Evolutionary conservation across 2,329 filamentous ascomycete genomes (phyloP), one percentile per base, ranked within the genome.

Genomic region (Penicillium sp.): DNA sequence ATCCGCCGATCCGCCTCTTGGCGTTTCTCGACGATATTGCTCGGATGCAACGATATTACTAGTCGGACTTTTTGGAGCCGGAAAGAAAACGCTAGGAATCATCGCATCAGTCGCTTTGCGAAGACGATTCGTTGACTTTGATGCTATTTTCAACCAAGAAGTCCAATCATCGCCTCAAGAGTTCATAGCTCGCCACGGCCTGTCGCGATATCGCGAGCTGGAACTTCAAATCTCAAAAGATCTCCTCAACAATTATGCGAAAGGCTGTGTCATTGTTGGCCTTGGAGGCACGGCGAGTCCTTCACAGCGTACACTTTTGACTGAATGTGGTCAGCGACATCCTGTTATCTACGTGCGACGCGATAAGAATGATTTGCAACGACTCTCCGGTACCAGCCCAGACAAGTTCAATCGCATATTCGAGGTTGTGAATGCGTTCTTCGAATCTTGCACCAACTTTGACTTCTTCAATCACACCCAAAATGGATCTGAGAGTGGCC

Each of bases 61-160:
- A 8, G 82, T 89, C 14, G 89, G 89, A 4, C 84, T 90, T 56
- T 84, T 87, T 17, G 89, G 89, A 6, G 84, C 88, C 20, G 89
- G 89, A 22, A 91, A 91, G 73, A 88, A 87, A 3, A 90, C 87
- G 0, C 78, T 92, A 8, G 89, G 87, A 12, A 83, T 92, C 50
- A 90, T 92, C 60, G 88, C 88, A 7, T 88, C 88, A 0, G 86
- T 86, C 5, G 87, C 88, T 50, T 85, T 90, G 73, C 84, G 84
- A 55, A 81, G 88, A 31, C 84, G 84, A 51, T 80, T 91, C 0
- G 75, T 91, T 54, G 89, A 91, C 57, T 81, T 86, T 42, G 88
- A 91, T 60, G 80, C 81, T 42, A 79, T 81, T 35, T 91, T 92
- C 63, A 34, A 58, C 10, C 50, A 60, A 35, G 39, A 63, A 80